Base-by-base conservation (phyloP, 2,329 filamentous ascomycete species). In the Aspergillus sp. region DNA sequence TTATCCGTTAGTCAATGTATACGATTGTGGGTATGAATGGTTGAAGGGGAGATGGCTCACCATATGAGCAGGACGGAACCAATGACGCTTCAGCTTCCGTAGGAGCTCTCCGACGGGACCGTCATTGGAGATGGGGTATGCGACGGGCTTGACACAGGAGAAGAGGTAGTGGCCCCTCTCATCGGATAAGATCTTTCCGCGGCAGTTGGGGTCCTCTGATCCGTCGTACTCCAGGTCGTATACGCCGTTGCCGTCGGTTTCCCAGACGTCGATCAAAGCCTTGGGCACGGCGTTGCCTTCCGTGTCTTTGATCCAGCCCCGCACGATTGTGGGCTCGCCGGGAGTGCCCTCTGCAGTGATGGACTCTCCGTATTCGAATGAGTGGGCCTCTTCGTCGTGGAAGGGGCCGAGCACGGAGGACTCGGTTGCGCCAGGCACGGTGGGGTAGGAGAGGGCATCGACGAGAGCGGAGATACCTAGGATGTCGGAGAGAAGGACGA, bases 331-430 rank as follows among this genome's bases (percentile, higher is more conserved):
- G 53, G 53, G 53, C n/a, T 55, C 53, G 1, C 53, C 53, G 53
- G 53, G 53, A 7, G 53, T 55, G 9, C 53, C 53, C n/a, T 17
- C 53, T 5, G 53, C 28, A 12, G 43, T 32, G 17, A 55, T 55
- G 10, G 53, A 55, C 13, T 55, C 53, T 10, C 53, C 53, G 17
- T 55, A 55, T 15, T 55, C 39, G 41, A 55, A 55, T 12, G 41
- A 47, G 30, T 55, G 53, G 17, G 53, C 53, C 15, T 55, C 53
- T 47, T 55, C 53, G 39, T 55, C 53, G 25, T 73, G 71, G 61
- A 73, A 72, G 0, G 71, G 70, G 1, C 70, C 70, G 15, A 72
- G 62, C 2, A 73, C 69, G 3, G 71, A 68, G 4, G 67, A 66
- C 41, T 72, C 70, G 5, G 70, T 72, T 13, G 65, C 57, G 13